Evolutionary conservation across 1,284 basidiomycete genomes (phyloP), one percentile per base, ranked within the genome.

Genomic region (Melampsora americana): DNA sequence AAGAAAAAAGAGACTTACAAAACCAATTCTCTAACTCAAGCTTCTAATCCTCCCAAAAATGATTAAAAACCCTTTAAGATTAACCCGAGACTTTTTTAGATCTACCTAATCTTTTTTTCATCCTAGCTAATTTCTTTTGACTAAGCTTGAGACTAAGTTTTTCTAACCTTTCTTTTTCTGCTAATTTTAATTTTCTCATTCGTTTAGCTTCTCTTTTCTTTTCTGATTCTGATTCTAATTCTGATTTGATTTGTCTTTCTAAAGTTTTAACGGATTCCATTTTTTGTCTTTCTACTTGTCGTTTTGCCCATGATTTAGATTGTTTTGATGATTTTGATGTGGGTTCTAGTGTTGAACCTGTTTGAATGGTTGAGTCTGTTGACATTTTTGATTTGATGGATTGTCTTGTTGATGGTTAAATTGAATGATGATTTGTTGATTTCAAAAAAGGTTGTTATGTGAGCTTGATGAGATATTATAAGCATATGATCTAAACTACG

Each of bases 91-190:
- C 26, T 23, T n/a, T 28, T 18, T 56, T 56, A n/a, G 53, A 14
- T 56, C 53, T n/a, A n/a, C 53, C 53, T 14, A 56, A 12, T 28
- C 53, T 6, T 56, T 56, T 56, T 28, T 56, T 56, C 53, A 56
- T 56, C 18, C 53, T n/a, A n/a, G 53, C 53, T 12, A 56, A 56
- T 56, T 56, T 56, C 53, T 56, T 56, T 56, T 56, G 53, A 56
- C 53, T 56, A 56, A 56, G 53, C n/a, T 56, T 56, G 1, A 28
- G n/a, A 56, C 53, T 56, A 23, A 56, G 53, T 28, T 56, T 56
- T 56, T 56, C 53, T n/a, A 56, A 28, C 14, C 53, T 56, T 56
- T 56, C 53, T 28, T 56, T 56, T 28, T 56, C 53, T 4, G 53
- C 53, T 23, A 28, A 1, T 28, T 56, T 56, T 28, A 14, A 4